Conservation (phyloP, 2,329 filamentous ascomycete genomes). For the Apiospora sp. region DNA sequence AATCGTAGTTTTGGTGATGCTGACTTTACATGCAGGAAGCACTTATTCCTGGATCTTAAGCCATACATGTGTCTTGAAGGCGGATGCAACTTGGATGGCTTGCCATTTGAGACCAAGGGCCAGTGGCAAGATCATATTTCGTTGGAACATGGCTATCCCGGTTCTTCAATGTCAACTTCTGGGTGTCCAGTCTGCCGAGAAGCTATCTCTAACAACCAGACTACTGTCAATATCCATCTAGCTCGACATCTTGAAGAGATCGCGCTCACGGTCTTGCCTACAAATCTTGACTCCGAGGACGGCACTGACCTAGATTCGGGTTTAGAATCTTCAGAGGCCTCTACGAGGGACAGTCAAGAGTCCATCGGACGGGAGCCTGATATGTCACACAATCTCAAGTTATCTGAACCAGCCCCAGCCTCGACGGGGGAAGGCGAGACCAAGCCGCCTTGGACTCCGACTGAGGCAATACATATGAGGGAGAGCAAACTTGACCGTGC, state of each 20-base stretch:
- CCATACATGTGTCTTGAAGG: conserved; percentile 27
- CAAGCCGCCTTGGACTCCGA: too few relatives aligned
- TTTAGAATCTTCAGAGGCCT: conserved; percentile 20
- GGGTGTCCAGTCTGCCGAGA: conserved; percentile 24
- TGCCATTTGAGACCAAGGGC: conserved; percentile 22
- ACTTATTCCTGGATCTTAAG: conserved; percentile 25
- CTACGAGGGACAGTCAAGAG: not conserved
- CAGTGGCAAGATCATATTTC: conserved; percentile 23
- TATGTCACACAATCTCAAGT: not conserved
- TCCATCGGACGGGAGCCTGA: not conserved
- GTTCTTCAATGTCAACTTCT: not conserved
- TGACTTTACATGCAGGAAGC: conserved; percentile 22
- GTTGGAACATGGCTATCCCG: not conserved
- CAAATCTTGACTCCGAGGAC: conserved; percentile 27
- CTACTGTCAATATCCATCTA: conserved; percentile 1
- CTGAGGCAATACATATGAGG: not conserved
- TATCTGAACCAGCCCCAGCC: too few relatives aligned
- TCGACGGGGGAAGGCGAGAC: too few relatives aligned
- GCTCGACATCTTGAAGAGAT: conserved; percentile 27
- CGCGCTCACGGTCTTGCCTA: conserved; percentile 26
- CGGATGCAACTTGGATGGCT: conserved; percentile 7
- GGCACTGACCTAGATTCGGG: conserved; percentile 27
- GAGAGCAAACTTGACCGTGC: conserved; percentile 77
- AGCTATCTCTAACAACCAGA: too few relatives aligned
- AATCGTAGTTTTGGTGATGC: not conserved